Evolutionary conservation across 2,329 filamentous ascomycete genomes (phyloP).

Genomic region (Aspergillus proliferans): DNA sequence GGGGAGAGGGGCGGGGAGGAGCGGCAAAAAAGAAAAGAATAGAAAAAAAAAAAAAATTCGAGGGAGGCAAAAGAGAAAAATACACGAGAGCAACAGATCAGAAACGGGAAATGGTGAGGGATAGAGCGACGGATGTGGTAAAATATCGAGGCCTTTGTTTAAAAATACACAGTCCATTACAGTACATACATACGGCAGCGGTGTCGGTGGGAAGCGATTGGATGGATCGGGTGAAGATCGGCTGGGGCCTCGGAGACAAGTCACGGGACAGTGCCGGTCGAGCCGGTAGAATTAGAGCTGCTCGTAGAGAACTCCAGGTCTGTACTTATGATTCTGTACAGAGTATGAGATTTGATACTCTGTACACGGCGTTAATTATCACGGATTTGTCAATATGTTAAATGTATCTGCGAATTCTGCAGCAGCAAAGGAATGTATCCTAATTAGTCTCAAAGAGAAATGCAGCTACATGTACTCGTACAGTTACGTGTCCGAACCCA

Average conservation of each 20-base stretch:
- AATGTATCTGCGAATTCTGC: no score
- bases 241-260: no score
- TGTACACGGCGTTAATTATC: no score
- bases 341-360: no score
- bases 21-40: conserved; percentile 8
- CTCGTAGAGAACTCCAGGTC: background rate
- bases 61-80: conserved; percentile 3
- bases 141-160: conserved; percentile 1
- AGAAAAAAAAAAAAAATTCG: conserved; percentile 10
- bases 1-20: conserved; percentile 3
- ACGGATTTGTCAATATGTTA: no score
- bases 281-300: background rate
- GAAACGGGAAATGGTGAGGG: conserved; percentile 1
- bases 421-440: no score
- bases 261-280: no score
- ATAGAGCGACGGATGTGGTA: conserved; percentile 3
- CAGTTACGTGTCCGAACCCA: no score
- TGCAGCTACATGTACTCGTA: no score
- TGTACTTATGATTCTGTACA: no score
- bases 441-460: no score
- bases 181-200: background rate
- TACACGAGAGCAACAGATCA: conserved; percentile 1
- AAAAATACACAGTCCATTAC: background rate
- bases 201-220: background rate
- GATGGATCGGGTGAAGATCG: background rate